These are phyloP conservation scores for Polychaeton citri DNA, from an alignment of 2,329 filamentous ascomycete species.

Conservation along the genomic window DNA sequence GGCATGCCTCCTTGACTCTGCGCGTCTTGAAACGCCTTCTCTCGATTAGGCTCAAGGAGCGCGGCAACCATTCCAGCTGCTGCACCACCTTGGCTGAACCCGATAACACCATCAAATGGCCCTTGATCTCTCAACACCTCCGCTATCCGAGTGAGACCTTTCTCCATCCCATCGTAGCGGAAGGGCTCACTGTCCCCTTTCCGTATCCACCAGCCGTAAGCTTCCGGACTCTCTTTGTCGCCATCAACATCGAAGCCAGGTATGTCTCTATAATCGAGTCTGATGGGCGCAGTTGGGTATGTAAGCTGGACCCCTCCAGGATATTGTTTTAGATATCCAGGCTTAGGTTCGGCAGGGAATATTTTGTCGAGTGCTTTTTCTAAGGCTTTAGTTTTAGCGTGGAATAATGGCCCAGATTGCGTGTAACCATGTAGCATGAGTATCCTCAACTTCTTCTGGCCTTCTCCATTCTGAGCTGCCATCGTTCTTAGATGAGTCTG, in stretches of 20 bases:
- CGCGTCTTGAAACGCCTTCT: slow-evolving; percentile 34
- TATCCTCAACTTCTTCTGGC: slow-evolving; percentile 27
- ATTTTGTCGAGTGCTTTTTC: slow-evolving; percentile 67
- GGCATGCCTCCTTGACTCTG: slow-evolving; percentile 30
- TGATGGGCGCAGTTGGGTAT: slow-evolving; percentile 34
- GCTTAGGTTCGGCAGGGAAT: slow-evolving; percentile 47
- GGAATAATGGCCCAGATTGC: slow-evolving; percentile 76
- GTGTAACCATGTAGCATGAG: slow-evolving; percentile 60
- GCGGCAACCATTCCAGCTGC: slow-evolving; percentile 59
- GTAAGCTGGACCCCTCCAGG: slow-evolving; percentile 31
- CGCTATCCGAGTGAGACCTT: slow-evolving; percentile 53
- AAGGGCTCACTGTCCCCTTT: slow-evolving; percentile 45
- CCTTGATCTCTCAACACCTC: slow-evolving; percentile 47
- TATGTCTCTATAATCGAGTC: slow-evolving; percentile 32
- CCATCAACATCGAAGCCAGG: slow-evolving; percentile 43
- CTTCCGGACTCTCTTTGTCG: slow-evolving; percentile 34
- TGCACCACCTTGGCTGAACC: slow-evolving; percentile 71
- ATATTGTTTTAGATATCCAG: slow-evolving; percentile 22
- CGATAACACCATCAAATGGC: slow-evolving; percentile 64
- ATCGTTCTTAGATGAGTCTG: no score
- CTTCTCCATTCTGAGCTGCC: slow-evolving; percentile 4
- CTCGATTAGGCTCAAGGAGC: slow-evolving; percentile 48
- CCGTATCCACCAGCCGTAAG: slow-evolving; percentile 73
- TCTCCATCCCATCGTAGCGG: slow-evolving; percentile 54
- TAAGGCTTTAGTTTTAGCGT: slow-evolving; percentile 74